Conservation (phyloP, 2,329 filamentous ascomycete species). For the Fusarium ambrosium region DNA sequence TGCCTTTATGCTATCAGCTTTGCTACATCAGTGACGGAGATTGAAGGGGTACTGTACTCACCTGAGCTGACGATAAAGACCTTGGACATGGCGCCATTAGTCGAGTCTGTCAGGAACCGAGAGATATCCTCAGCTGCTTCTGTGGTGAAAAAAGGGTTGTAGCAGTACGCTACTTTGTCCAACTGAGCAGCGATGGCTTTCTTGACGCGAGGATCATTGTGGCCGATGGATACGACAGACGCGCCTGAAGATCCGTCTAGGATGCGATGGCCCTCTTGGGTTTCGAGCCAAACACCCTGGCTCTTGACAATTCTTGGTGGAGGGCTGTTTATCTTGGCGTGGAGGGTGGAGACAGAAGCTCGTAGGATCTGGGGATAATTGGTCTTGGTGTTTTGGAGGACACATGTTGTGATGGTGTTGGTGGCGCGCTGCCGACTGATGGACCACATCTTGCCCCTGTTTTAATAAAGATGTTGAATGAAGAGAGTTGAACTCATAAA, state of each 20-base stretch:
- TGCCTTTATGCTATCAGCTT: slow-evolving; percentile 12
- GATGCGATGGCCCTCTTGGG: slow-evolving; percentile 17
- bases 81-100: slow-evolving; percentile 24
- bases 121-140: slow-evolving; percentile 29
- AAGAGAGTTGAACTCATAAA: neutral
- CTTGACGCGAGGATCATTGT: slow-evolving; percentile 28
- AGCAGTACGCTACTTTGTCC: slow-evolving; percentile 30
- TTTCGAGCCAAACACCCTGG: slow-evolving; percentile 30
- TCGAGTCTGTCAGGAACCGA: slow-evolving; percentile 27
- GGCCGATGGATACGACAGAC: slow-evolving; percentile 34
- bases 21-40: neutral
- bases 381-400: neutral
- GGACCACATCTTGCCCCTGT: neutral
- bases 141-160: slow-evolving; percentile 34
- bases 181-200: slow-evolving; percentile 23
- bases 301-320: slow-evolving; percentile 27
- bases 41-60: neutral
- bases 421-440: no score
- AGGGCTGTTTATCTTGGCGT: slow-evolving; percentile 34
- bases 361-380: neutral
- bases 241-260: slow-evolving; percentile 37
- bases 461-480: neutral
- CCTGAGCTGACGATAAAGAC: slow-evolving; percentile 34
- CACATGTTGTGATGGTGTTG: neutral
- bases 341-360: slow-evolving; percentile 28